Base-by-base conservation (phyloP, 2,329 filamentous ascomycete genomes). In the Ophiostoma australiae region DNA sequence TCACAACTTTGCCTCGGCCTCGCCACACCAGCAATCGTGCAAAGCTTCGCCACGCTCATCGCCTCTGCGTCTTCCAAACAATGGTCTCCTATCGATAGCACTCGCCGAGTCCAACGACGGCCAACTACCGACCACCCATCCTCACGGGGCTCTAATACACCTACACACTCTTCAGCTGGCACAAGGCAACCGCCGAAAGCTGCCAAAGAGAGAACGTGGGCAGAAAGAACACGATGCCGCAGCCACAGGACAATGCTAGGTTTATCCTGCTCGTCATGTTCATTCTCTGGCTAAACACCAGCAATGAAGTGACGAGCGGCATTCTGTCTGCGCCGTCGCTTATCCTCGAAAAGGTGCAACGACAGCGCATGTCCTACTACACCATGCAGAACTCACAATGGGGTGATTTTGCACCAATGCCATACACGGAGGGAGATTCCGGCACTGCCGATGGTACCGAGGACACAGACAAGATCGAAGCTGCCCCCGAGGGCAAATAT, bases 371-470 rank as follows among this genome's bases (percentile, higher is more conserved):
- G 71, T 83, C 86, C 1, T 84, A 86, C 72, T 78, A 80, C 68
- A 79, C 86, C 23, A 79, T 90, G 58, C 88, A 88, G 76, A 78
- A 78, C 71, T 86, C 87, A 23, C 78, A 76, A 73, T 90, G 87
- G 87, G 85, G 85, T 68, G 87, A 89, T 77, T 90, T 90, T 77
- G 75, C 80, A 20, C 87, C 87, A 33, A 27, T 39, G 3, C 8
- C 17, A 44, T 23, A 41, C 35, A 0, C 39, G 23, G 66, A 41
- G 10, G 48, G 33, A 17, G 37, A 15, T 13, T 77, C 75, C 58
- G 76, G 74, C 41, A 1, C n/a, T 11, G 33, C 23, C 74, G 39
- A 41, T 41, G 39, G 39, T 41, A 41, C 39, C 11, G 39, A 41
- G 1, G 39, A 10, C 15, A 41, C 39, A 41, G 33, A 77, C 77